Evolutionary conservation across 2,329 filamentous ascomycete species (phyloP).

Genomic region (Exophiala calicioides): DNA sequence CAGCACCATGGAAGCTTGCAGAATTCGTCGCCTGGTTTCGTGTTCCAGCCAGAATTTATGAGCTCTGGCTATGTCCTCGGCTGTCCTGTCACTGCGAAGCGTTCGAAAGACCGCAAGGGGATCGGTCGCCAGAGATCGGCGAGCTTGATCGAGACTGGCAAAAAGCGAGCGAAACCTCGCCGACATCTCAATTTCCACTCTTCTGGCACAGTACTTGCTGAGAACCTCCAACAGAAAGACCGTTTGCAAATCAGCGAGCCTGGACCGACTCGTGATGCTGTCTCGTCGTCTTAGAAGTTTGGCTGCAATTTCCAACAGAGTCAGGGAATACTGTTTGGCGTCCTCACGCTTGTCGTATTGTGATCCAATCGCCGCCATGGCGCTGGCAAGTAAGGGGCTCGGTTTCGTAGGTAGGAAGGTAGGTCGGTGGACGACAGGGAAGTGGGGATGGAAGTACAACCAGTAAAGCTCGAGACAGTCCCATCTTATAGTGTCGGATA

Average conservation of each 20-base stretch:
- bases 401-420: constrained; percentile 37
- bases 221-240: constrained; percentile 40
- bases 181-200: constrained; percentile 38
- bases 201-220: constrained; percentile 37
- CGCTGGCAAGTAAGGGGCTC: constrained; percentile 36
- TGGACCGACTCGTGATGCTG: constrained; percentile 37
- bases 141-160: constrained; percentile 36
- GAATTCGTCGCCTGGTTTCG: constrained; percentile 38
- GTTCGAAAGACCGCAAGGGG: constrained; percentile 36
- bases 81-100: constrained; percentile 30
- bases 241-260: constrained; percentile 38
- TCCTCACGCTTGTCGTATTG: constrained; percentile 39
- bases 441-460: constrained; percentile 39
- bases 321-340: constrained; percentile 38
- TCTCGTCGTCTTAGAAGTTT: constrained; percentile 36
- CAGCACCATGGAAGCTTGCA: constrained; percentile 39
- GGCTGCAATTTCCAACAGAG: constrained; percentile 37
- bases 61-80: constrained; percentile 33
- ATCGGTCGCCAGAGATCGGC: constrained; percentile 35
- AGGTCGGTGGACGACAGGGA: constrained; percentile 39
- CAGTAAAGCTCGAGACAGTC: constrained; percentile 40
- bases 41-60: constrained; percentile 40
- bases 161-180: constrained; percentile 38
- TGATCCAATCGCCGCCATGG: constrained; percentile 40
- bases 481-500: constrained; percentile 41